Percentiles rank a stretch among this genome's conserved stretches.
These are phyloP conservation scores for Betula pendula DNA, from an alignment of 306 rosid species.

Conservation along the genomic window DNA sequence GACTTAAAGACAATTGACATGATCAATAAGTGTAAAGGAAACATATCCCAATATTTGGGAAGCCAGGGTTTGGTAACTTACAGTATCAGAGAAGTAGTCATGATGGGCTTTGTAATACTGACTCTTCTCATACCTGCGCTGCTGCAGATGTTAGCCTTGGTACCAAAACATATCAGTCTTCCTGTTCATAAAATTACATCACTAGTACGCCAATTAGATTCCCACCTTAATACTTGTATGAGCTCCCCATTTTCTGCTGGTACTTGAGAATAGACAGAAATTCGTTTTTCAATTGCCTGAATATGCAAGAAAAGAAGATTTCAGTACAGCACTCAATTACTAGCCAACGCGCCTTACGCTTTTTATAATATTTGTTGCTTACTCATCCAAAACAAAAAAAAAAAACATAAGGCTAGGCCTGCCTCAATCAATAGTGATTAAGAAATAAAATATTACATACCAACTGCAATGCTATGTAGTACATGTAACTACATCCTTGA, in stretches of 20 bases:
- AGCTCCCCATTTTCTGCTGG: slow-evolving; percentile 95
- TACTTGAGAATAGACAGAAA: slow-evolving; percentile 86
- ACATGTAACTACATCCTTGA: not conserved
- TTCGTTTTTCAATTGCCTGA: slow-evolving; percentile 96
- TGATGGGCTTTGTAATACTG: slow-evolving; percentile 94
- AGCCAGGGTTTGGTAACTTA: slow-evolving; percentile 42
- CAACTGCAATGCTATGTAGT: not conserved
- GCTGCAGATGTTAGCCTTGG: slow-evolving; percentile 79
- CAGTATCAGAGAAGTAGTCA: slow-evolving; percentile 95
- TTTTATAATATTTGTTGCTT: too few relatives aligned
- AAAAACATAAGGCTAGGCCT: not conserved
- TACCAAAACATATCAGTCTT: slow-evolving; percentile 22
- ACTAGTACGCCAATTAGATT: slow-evolving; percentile 31
- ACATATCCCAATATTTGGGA: not conserved
- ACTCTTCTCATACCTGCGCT: slow-evolving; percentile 91
- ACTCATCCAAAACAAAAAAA: too few relatives aligned
- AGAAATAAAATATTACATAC: not conserved
- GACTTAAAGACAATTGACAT: slow-evolving; percentile 23
- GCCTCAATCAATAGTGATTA: not conserved
- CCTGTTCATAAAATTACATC: slow-evolving; percentile 17
- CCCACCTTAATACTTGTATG: slow-evolving; percentile 90
- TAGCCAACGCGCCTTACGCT: too few relatives aligned
- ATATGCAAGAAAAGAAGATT: slow-evolving; percentile 33
- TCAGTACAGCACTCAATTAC: slow-evolving; percentile 26
- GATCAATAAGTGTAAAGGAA: slow-evolving; percentile 16